Evolutionary conservation across 805 yeast species (phyloP), one percentile per base, ranked within the genome.

Genomic region (Pichia thaimueangensis): DNA sequence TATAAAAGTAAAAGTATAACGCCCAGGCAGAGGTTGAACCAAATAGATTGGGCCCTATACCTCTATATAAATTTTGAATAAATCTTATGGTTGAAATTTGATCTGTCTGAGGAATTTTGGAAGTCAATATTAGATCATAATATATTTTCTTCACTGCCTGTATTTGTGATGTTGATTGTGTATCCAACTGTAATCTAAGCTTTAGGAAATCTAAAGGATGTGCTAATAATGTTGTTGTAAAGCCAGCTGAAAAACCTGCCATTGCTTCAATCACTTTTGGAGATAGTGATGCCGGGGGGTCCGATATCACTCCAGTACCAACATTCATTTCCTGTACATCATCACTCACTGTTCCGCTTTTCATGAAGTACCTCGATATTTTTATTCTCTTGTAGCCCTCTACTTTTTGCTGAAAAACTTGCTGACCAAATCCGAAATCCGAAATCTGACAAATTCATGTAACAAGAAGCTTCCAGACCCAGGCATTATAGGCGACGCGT

Each of bases 11-110:
- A 62, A 93, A 93, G 56, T 93, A 93, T 6, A 86, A 59, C 0
- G 87, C 84, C 97, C 98, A 93, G 0, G 95, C 91, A 0, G 78
- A 58, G 0, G 94, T 78, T 50, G 88, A 87, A 1, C 97, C 98
- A 0, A 86, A 30, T 5, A 91, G 54, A 56, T 89, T 93, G 1
- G 95, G 86, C 0, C 78, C 68, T 3, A 88, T 66, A 0, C 97
- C 97, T 43, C 96, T 68, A 55, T 89, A 88, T 39, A 69, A 49
- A 35, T 65, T 73, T 7, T 51, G 32, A 9, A 52, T 15, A 6
- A 53, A 33, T 9, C 22, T 42, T 31, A 12, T 46, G 5, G 27
- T 47, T 22, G 44, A 48, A 28, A 32, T 37, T 2, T 51, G 11
- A 5, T 15, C n/a, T 10, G 22, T 30, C 6, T 17, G 13, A 11